phyloP scores from a whole-genome alignment of 2,329 filamentous ascomycete genomes.

The Penicillium sp. region DNA sequence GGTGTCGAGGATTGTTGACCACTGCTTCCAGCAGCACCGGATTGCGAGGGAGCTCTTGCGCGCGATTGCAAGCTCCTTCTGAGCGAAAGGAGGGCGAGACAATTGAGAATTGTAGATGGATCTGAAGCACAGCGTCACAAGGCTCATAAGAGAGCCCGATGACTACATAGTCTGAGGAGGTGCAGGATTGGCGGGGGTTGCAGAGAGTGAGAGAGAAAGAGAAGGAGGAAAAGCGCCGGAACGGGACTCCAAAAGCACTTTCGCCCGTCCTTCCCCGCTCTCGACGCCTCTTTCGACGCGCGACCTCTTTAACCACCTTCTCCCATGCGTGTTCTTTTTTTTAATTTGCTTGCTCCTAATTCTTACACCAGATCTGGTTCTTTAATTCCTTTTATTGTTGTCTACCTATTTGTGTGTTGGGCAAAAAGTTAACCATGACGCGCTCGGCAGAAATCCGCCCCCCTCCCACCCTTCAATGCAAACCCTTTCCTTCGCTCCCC shows the following conservation, averaged over 20 bases:
- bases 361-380: neutral
- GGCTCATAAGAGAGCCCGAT: constrained; percentile 34
- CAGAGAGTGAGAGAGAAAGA: constrained; percentile 29
- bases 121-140: constrained; percentile 27
- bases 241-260: constrained; percentile 34
- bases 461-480: constrained; percentile 1
- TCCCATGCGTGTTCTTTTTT: neutral
- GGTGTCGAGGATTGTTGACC: constrained; percentile 8
- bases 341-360: neutral
- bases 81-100: constrained; percentile 21
- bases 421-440: constrained; percentile 1
- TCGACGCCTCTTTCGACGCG: constrained; percentile 23
- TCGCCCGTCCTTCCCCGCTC: constrained; percentile 35
- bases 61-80: constrained; percentile 25
- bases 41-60: constrained; percentile 26
- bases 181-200: constrained; percentile 34
- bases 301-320: constrained; percentile 12
- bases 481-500: constrained; percentile 1
- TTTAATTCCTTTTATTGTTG: neutral
- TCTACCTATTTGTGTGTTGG: neutral
- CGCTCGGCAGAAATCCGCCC: constrained; percentile 11
- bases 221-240: constrained; percentile 32
- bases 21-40: constrained; percentile 17
- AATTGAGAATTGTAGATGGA: constrained; percentile 30
- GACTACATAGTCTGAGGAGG: constrained; percentile 44